Evolutionary conservation across 176 grass and related monocot genomes (phyloP).

Genomic region (Ananas comosus): DNA sequence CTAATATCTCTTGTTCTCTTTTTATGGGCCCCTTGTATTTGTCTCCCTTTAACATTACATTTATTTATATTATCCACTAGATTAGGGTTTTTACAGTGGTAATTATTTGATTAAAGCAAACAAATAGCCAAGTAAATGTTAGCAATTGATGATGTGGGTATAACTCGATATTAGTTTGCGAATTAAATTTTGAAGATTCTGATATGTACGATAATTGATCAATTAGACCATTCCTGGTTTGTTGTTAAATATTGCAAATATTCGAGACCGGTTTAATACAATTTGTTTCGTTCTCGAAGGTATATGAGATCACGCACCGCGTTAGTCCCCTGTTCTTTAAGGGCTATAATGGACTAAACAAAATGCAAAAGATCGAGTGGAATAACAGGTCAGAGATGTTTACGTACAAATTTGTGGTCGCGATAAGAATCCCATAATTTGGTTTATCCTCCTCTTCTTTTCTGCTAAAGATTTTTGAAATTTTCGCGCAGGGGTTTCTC

Average conservation of each 20-base stretch:
- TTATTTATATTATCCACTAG: too few relatives aligned
- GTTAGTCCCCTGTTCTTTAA: slow-evolving; percentile 43
- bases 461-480: slow-evolving; percentile 1
- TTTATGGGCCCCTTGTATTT: too few relatives aligned
- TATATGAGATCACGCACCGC: slow-evolving; percentile 42
- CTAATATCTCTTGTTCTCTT: too few relatives aligned
- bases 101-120: too few relatives aligned
- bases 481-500: slow-evolving; percentile 49
- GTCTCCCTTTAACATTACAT: too few relatives aligned
- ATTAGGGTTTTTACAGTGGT: too few relatives aligned
- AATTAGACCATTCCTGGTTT: too few relatives aligned
- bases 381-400: slow-evolving; percentile 47
- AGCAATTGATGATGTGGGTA: too few relatives aligned
- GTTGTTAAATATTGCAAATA: background rate
- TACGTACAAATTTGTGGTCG: background rate
- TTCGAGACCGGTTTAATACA: background rate
- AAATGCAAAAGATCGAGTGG: slow-evolving; percentile 56
- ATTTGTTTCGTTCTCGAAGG: slow-evolving; percentile 21
- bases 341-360: slow-evolving; percentile 45
- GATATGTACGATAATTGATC: too few relatives aligned
- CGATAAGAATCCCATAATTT: background rate
- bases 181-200: background rate
- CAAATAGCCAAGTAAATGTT: too few relatives aligned
- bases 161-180: too few relatives aligned
- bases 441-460: background rate